phyloP scores from a whole-genome alignment of 2,329 filamentous ascomycete genomes.

The Trichophyton verrucosum region DNA sequence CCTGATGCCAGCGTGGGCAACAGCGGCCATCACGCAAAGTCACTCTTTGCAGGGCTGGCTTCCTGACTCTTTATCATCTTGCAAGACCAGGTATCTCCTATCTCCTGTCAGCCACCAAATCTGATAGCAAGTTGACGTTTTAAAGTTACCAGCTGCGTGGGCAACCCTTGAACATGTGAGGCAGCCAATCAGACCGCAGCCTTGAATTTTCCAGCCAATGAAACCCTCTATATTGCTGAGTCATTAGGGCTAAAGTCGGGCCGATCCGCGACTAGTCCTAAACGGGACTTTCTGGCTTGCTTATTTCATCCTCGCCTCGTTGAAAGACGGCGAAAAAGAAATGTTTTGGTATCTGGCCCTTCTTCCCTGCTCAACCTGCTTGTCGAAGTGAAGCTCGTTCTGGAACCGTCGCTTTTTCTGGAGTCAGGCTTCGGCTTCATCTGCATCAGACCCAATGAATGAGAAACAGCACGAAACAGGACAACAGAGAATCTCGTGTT shows the following conservation, averaged over 20 bases:
- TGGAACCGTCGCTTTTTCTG: not conserved
- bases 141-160: slow-evolving; percentile 2
- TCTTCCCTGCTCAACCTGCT: not conserved
- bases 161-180: not conserved
- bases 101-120: not conserved
- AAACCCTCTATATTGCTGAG: not conserved
- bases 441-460: slow-evolving; percentile 3
- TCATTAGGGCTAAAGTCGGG: not conserved
- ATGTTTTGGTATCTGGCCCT: not conserved
- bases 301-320: slow-evolving; percentile 1
- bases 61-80: not conserved
- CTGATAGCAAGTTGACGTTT: not conserved
- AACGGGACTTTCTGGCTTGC: not conserved
- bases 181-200: not conserved
- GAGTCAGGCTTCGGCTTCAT: not conserved
- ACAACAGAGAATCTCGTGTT: not conserved
- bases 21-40: not conserved
- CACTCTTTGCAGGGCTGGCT: not conserved
- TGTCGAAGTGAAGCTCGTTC: not conserved
- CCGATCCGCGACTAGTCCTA: slow-evolving; percentile 1
- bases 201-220: not conserved
- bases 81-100: not conserved
- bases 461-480: not conserved
- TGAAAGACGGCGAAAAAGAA: not conserved
- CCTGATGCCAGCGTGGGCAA: not conserved